A percentile compares a stretch with the other conserved stretches of the same genome.
Conservation (phyloP, 192 early-diverging fungal species). For the Mortierella hygrophila region DNA sequence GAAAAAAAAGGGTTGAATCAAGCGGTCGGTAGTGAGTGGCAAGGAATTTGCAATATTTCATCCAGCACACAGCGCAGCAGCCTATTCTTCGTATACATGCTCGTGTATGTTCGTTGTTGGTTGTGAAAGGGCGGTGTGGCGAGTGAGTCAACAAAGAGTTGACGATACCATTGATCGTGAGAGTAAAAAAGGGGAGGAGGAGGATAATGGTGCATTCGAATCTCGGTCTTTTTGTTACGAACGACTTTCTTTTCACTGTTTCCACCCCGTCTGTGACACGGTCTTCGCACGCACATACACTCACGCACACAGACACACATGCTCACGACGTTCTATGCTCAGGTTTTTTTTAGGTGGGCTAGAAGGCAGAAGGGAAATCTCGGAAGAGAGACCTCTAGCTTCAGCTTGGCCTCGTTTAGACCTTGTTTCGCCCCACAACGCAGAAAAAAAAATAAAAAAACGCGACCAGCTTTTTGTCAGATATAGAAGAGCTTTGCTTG, state of each 20-base stretch:
- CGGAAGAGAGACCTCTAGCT: neutral
- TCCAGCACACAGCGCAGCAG: neutral
- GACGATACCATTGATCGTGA: neutral
- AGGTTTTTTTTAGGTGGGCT: neutral
- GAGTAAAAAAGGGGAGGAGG: neutral
- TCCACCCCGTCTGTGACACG: neutral
- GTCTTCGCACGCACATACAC: neutral
- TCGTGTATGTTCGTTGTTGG: neutral
- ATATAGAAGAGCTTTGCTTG: neutral
- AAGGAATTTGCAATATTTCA: slow-evolving; percentile 3
- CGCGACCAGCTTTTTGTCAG: slow-evolving; percentile 1
- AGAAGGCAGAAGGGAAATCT: neutral
- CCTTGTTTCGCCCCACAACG: slow-evolving; percentile 3
- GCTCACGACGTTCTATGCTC: neutral
- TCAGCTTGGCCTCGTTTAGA: slow-evolving; percentile 2
- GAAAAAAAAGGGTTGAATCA: neutral
- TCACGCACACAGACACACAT: neutral
- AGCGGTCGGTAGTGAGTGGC: neutral
- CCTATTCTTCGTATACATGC: neutral
- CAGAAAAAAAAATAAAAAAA: neutral
- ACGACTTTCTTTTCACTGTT: too few species aligned
- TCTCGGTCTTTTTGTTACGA: neutral
- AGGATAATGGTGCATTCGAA: neutral
- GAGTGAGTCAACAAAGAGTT: neutral
- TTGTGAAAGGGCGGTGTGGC: neutral